These are phyloP conservation scores for Termitomyces sp. DNA, from an alignment of 768 basidiomycete genomes.

Conservation along the genomic window DNA sequence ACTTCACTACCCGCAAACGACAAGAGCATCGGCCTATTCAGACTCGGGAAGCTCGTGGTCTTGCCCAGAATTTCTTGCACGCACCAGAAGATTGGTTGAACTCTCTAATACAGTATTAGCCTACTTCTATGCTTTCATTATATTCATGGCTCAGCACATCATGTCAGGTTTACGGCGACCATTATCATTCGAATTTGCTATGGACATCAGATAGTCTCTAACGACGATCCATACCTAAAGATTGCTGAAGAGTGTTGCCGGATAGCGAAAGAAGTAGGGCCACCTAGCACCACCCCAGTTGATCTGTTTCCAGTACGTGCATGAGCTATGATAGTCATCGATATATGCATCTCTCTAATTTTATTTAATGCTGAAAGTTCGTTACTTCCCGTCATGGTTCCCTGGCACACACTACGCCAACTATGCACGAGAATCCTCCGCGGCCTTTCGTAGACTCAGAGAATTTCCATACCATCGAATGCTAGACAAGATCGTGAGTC, in stretches of 20 bases:
- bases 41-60: slow-evolving; percentile 24
- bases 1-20: slow-evolving; percentile 16
- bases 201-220: slow-evolving; percentile 17
- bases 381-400: slow-evolving; percentile 20
- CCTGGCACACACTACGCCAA: slow-evolving; percentile 16
- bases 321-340: slow-evolving; percentile 4
- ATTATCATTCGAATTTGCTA: slow-evolving; percentile 17
- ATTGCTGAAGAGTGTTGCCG: slow-evolving; percentile 13
- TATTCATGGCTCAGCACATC: neutral
- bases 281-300: slow-evolving; percentile 13
- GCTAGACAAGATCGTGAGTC: slow-evolving; percentile 11
- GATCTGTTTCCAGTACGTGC: slow-evolving; percentile 19
- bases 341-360: neutral
- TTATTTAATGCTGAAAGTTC: slow-evolving; percentile 1
- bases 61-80: slow-evolving; percentile 22
- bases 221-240: slow-evolving; percentile 19
- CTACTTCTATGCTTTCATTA: neutral
- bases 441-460: slow-evolving; percentile 6
- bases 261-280: slow-evolving; percentile 10
- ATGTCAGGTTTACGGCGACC: slow-evolving; percentile 17
- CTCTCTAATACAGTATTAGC: slow-evolving; percentile 1
- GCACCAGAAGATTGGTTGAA: slow-evolving; percentile 14
- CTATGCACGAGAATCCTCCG: slow-evolving; percentile 8
- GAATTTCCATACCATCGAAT: slow-evolving; percentile 15
- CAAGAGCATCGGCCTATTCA: slow-evolving; percentile 20